phyloP scores from a whole-genome alignment of 2,329 filamentous ascomycete species.

The Stemphylium lycopersici region DNA sequence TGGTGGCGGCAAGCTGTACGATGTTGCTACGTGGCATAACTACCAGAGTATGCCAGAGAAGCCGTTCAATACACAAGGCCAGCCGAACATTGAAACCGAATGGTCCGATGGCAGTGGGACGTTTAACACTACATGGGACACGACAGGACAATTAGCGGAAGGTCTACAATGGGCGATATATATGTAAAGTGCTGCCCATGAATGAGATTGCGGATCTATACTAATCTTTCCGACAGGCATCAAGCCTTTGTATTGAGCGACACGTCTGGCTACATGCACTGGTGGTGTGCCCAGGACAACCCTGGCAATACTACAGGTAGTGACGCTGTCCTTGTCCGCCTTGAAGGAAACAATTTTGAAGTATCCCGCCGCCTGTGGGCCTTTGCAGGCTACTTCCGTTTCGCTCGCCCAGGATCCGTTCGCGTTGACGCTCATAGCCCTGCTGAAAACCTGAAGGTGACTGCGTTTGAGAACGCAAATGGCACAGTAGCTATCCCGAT shows the following conservation, averaged over 20 bases:
- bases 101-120: constrained; percentile 51
- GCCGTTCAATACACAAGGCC: constrained; percentile 47
- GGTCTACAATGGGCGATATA: constrained; percentile 62
- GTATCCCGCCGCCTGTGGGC: constrained; percentile 47
- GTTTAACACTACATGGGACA: constrained; percentile 53
- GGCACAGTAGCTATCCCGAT: constrained; percentile 36
- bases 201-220: constrained; percentile 25
- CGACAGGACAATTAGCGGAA: constrained; percentile 54
- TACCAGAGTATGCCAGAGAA: constrained; percentile 50
- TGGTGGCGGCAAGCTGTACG: constrained; percentile 46
- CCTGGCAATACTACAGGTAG: constrained; percentile 29
- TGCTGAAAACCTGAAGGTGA: constrained; percentile 29
- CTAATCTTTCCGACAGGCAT: constrained; percentile 28
- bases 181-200: constrained; percentile 40
- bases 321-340: constrained; percentile 24
- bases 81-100: constrained; percentile 60
- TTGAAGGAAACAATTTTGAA: constrained; percentile 34
- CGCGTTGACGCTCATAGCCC: constrained; percentile 39
- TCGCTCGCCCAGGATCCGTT: constrained; percentile 45
- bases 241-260: constrained; percentile 12
- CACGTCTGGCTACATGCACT: constrained; percentile 59
- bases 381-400: constrained; percentile 45
- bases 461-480: constrained; percentile 36
- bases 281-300: constrained; percentile 51
- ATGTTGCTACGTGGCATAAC: constrained; percentile 48